Conservation (phyloP, 2,329 filamentous ascomycete genomes). For the Fusarium phyllophilum region DNA sequence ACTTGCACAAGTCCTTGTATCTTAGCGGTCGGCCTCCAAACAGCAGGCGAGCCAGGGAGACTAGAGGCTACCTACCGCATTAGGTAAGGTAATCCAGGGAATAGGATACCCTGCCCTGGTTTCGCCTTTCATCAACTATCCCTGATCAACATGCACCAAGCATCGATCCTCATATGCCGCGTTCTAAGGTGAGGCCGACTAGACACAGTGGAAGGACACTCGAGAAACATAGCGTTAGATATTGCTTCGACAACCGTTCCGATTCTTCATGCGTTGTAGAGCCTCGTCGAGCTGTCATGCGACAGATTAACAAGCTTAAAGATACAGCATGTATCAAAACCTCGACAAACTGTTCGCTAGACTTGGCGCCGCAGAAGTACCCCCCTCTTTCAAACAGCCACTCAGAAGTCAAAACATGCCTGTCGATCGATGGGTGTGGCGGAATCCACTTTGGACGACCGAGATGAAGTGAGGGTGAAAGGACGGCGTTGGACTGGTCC, state of each 20-base stretch:
- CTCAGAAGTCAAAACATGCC: constrained; percentile 21
- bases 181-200: constrained; percentile 7
- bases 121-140: constrained; percentile 28
- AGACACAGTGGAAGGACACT: constrained; percentile 11
- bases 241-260: neutral
- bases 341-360: constrained; percentile 28
- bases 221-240: neutral
- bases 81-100: neutral
- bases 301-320: neutral
- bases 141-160: constrained; percentile 40
- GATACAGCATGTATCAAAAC: constrained; percentile 15
- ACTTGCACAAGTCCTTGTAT: constrained; percentile 32
- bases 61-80: neutral
- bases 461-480: constrained; percentile 40
- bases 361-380: constrained; percentile 30
- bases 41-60: constrained; percentile 13
- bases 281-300: neutral
- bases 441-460: constrained; percentile 39
- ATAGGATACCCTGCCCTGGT: constrained; percentile 9
- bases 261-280: neutral
- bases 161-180: constrained; percentile 38
- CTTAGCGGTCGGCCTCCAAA: constrained; percentile 11
- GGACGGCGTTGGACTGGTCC: constrained; percentile 36
- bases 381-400: constrained; percentile 23
- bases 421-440: constrained; percentile 37